phyloP scores from a whole-genome alignment of 139 green algal genomes.

The Diplosphaera chodatii region DNA sequence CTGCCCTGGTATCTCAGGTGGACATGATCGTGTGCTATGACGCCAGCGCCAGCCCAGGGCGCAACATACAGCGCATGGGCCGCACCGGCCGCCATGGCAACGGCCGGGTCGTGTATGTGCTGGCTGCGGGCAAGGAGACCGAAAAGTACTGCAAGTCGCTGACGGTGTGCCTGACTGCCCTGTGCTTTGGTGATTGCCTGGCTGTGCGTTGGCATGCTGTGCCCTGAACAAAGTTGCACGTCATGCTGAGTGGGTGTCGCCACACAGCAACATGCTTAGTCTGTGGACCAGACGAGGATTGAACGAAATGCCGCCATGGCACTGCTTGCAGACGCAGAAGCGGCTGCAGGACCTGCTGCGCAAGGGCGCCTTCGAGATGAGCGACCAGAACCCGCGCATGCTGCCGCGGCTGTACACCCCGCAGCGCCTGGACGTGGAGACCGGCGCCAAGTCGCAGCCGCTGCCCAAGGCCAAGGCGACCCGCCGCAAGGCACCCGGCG shows the following conservation, averaged over 20 bases:
- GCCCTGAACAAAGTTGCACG: not conserved
- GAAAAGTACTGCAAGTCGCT: slow-evolving; percentile 47
- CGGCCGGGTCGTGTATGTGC: slow-evolving; percentile 81
- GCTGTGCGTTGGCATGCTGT: no score
- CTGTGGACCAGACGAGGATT: no score
- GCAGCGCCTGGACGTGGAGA: slow-evolving; percentile 12
- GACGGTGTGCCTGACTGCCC: no score
- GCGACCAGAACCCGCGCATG: slow-evolving; percentile 33
- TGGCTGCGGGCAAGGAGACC: slow-evolving; percentile 58
- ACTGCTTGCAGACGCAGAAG: slow-evolving; percentile 21
- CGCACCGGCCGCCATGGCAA: slow-evolving; percentile 81
- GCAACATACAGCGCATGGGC: slow-evolving; percentile 86
- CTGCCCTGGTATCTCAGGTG: slow-evolving; percentile 44
- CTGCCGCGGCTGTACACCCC: slow-evolving; percentile 35
- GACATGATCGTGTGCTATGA: slow-evolving; percentile 95
- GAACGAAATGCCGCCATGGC: slow-evolving; percentile 44
- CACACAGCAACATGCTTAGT: no score
- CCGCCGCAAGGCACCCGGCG: not conserved
- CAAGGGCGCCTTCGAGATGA: slow-evolving; percentile 28
- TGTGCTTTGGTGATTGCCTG: no score
- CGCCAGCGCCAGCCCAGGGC: slow-evolving; percentile 56
- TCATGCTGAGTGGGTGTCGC: no score
- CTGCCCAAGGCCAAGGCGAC: no score
- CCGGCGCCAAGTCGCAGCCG: not conserved
- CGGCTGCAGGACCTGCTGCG: slow-evolving; percentile 39